These are phyloP conservation scores for Zymoseptoria pseudotritici DNA, from an alignment of 2,329 filamentous ascomycete genomes.

Conservation along the genomic window DNA sequence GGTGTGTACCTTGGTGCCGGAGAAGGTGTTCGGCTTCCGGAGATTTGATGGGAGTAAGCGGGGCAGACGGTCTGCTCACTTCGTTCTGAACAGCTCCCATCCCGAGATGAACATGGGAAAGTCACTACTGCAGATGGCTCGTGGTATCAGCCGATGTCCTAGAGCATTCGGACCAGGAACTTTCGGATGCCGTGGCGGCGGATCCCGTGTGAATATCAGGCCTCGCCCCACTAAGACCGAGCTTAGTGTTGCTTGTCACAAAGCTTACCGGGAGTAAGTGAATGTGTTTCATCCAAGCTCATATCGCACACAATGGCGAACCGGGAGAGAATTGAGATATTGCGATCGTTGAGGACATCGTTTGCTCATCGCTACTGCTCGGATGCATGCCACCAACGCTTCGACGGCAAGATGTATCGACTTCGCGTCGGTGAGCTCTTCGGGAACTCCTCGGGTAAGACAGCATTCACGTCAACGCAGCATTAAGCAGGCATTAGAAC, in stretches of 20 bases:
- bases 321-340: background rate
- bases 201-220: background rate
- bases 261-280: background rate
- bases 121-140: background rate
- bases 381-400: background rate
- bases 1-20: no score
- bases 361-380: background rate
- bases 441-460: no score
- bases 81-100: background rate
- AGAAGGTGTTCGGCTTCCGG: no score
- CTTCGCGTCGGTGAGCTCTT: background rate
- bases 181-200: background rate
- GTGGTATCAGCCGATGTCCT: background rate
- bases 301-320: background rate
- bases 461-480: no score
- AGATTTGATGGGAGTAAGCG: no score
- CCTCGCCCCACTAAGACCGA: background rate
- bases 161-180: background rate
- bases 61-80: no score
- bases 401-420: background rate
- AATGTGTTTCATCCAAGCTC: background rate
- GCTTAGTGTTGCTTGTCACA: background rate
- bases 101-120: background rate
- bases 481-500: no score
- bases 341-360: background rate